Percentiles rank a stretch among this genome's conserved stretches.
phyloP scores from a whole-genome alignment of 2,329 filamentous ascomycete species.

The Botrytis paeoniae region DNA sequence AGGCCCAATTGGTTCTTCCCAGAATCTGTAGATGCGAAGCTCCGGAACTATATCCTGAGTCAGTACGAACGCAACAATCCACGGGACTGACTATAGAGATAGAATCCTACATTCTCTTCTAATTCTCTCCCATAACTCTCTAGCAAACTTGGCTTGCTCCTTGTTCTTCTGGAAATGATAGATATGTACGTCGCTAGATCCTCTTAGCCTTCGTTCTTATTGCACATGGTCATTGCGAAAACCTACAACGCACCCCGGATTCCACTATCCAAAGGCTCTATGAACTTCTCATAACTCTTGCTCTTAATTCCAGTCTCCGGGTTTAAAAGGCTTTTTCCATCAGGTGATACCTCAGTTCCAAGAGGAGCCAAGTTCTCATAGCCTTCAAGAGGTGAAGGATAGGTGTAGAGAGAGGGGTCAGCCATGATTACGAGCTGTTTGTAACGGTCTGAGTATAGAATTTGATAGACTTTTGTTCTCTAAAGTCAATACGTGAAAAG shows the following conservation, averaged over 20 bases:
- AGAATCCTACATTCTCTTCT: constrained; percentile 66
- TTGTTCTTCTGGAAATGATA: constrained; percentile 70
- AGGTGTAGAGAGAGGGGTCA: constrained; percentile 49
- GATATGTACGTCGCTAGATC: constrained; percentile 70
- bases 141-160: constrained; percentile 64
- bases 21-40: constrained; percentile 75
- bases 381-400: constrained; percentile 51
- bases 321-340: constrained; percentile 78
- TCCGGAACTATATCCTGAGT: constrained; percentile 63
- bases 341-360: constrained; percentile 47
- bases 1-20: constrained; percentile 74
- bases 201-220: background rate
- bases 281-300: constrained; percentile 67
- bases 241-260: constrained; percentile 68
- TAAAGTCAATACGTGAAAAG: background rate
- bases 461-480: background rate
- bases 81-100: background rate
- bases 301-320: constrained; percentile 59
- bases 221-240: background rate
- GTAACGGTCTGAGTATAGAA: background rate
- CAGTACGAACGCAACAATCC: background rate
- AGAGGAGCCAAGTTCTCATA: constrained; percentile 49
- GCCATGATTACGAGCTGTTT: constrained; percentile 40
- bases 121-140: constrained; percentile 73
- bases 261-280: constrained; percentile 63